A percentile compares a stretch with the other conserved stretches of the same genome.
phyloP scores from a whole-genome alignment of 495 filamentous ascomycete genomes.

The Penicilliopsis zonata region DNA sequence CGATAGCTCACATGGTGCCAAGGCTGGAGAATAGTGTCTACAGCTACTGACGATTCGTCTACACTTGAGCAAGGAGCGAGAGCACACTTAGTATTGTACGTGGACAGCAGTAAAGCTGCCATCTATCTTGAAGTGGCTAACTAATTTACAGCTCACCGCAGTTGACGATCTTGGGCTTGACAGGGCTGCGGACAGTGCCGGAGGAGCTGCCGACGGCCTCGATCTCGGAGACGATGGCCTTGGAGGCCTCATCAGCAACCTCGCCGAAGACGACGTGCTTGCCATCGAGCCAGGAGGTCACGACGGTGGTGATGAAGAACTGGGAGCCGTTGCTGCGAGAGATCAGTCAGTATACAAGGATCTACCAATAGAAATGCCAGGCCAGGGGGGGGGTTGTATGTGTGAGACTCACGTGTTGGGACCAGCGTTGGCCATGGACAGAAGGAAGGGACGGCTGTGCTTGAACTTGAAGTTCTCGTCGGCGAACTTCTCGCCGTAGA shows the following conservation, averaged over 20 bases:
- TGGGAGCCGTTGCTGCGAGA: conserved; percentile 71
- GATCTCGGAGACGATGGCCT: conserved; percentile 55
- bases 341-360: not conserved
- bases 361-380: not conserved
- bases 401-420: conserved; percentile 55
- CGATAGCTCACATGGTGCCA: no score
- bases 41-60: no score
- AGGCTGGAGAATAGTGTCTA: no score
- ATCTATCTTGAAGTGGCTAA: not conserved
- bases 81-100: no score
- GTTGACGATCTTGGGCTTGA: conserved; percentile 57
- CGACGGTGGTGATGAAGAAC: conserved; percentile 96
- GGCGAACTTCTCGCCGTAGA: conserved; percentile 94
- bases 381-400: no score
- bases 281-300: conserved; percentile 82
- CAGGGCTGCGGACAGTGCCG: conserved; percentile 48
- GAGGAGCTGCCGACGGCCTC: conserved; percentile 55
- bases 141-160: conserved; percentile 41
- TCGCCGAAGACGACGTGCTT: conserved; percentile 99
- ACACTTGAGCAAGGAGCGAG: no score
- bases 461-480: conserved; percentile 89
- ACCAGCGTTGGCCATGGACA: conserved; percentile 97
- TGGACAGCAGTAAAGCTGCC: no score
- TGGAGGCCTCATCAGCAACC: conserved; percentile 56
- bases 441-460: conserved; percentile 77